Percentiles rank a stretch among this genome's conserved stretches.
Evolutionary conservation across 108 stramenopile species (phyloP).

Genomic region (Schizochytrium sp.): DNA sequence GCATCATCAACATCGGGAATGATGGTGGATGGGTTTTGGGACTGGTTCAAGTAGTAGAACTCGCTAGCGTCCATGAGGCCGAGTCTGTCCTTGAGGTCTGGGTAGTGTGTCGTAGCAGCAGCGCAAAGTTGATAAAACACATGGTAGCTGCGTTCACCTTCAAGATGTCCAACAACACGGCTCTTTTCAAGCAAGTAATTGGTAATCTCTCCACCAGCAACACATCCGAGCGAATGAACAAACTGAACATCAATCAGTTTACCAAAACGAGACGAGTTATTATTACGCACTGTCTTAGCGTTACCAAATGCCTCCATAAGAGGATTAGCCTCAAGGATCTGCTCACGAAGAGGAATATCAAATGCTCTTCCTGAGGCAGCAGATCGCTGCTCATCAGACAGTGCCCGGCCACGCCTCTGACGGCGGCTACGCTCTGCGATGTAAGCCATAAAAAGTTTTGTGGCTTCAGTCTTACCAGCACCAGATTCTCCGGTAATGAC

Average conservation of each 20-base stretch:
- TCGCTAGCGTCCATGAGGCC: constrained; percentile 70
- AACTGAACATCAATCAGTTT: constrained; percentile 67
- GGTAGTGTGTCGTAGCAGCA: constrained; percentile 72
- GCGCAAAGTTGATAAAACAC: constrained; percentile 92
- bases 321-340: constrained; percentile 93
- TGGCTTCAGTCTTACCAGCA: constrained; percentile 80
- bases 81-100: constrained; percentile 64
- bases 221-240: constrained; percentile 61
- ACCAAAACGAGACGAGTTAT: constrained; percentile 68
- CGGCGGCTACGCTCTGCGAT: constrained; percentile 64
- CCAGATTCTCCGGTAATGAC: constrained; percentile 80
- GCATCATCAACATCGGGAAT: constrained; percentile 70
- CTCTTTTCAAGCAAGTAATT: constrained; percentile 80
- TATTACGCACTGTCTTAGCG: constrained; percentile 87
- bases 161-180: constrained; percentile 72
- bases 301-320: constrained; percentile 98
- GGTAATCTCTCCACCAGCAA: constrained; percentile 66
- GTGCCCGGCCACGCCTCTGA: background rate
- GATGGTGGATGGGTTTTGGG: constrained; percentile 64
- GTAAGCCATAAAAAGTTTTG: constrained; percentile 79
- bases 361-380: constrained; percentile 72
- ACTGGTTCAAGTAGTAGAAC: constrained; percentile 73
- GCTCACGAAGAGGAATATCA: constrained; percentile 83
- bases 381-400: background rate
- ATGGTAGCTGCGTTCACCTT: constrained; percentile 79